Base-by-base conservation (phyloP, 768 basidiomycete species). In the Termitomyces sp. region DNA sequence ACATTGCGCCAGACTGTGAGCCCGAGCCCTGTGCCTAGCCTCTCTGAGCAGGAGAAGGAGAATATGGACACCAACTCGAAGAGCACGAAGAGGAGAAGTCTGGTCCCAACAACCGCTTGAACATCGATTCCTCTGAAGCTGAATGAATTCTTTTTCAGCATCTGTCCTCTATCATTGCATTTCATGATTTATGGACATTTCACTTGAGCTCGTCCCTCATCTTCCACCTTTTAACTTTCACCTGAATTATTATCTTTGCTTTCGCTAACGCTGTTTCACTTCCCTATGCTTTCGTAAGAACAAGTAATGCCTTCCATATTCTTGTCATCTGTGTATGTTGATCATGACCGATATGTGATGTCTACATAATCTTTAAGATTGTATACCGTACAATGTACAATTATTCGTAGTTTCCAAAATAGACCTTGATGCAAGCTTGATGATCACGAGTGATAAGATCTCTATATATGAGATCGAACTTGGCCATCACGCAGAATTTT, bases 1-100 rank as follows among this genome's bases (percentile, higher is more conserved):
- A 55, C 69, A 39, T 39, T 68, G 18, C 72, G 72, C 55, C 69
- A 71, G 50, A 66, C 70, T 44, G 65, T 74, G 20, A 73, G 64
- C 51, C 65, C 69, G 12, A 77, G 73, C 55, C 73, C 75, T 10
- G 66, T 71, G 44, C 69, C 76, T 16, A 80, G 76, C 59, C 63
- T 74, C 27, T 68, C 72, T 12, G 80, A 81, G 68, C 64, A 71
- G 34, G 79, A 86, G 66, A 87, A 86, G 71, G 85, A 86, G 72
- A 87, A 87, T 61, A 67, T 81, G 55, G 74, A 75, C 49, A 64
- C 59, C 18, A 60, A 47, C 36, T 62, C 66, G 8, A 69, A 67
- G 58, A 67, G 70, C 36, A 58, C 66, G 9, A 69, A 66, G 58
- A 67, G 70, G 60, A 70, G 71, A 56, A 74, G 64, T 53, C 20